Conservation (phyloP, 2,329 filamentous ascomycete genomes). For the Aspergillus terreus region DNA sequence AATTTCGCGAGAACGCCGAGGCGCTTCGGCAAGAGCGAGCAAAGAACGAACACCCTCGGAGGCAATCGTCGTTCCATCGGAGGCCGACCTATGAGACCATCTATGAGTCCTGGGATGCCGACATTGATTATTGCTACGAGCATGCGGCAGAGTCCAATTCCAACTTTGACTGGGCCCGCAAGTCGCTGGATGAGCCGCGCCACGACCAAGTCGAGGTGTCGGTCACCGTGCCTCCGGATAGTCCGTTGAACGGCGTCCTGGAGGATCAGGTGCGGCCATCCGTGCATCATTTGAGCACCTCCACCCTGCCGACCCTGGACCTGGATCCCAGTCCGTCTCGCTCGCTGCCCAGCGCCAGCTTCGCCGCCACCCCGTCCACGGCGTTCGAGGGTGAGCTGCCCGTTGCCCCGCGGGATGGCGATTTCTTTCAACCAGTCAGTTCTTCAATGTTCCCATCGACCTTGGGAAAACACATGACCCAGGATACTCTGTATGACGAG, state of each 20-base stretch:
- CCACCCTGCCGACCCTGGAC: constrained; percentile 27
- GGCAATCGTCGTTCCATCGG: constrained; percentile 13
- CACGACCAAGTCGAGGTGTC: constrained; percentile 14
- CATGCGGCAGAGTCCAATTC: constrained; percentile 59
- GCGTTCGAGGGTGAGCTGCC: constrained; percentile 23
- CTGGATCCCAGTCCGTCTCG: constrained; percentile 30
- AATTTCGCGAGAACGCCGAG: constrained; percentile 17
- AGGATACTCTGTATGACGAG: constrained; percentile 36
- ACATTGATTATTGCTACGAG: constrained; percentile 61
- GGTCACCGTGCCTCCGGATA: constrained; percentile 9
- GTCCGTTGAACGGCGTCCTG: constrained; percentile 7
- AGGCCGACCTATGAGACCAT: constrained; percentile 25
- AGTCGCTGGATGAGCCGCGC: constrained; percentile 29
- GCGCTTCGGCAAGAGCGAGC: constrained; percentile 14
- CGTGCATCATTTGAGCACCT: constrained; percentile 21
- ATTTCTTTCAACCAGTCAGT: constrained; percentile 32
- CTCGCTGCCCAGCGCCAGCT: constrained; percentile 24
- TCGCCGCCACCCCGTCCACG: constrained; percentile 29
- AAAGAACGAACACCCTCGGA: constrained; percentile 12
- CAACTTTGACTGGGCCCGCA: constrained; percentile 56
- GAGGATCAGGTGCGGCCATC: constrained; percentile 15
- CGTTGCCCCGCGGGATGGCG: constrained; percentile 18
- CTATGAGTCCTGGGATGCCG: constrained; percentile 56
- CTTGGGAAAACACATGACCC: constrained; percentile 29
- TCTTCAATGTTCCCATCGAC: constrained; percentile 28